Conservation (phyloP, 331 rosid genomes). For the Malus hybrid region DNA sequence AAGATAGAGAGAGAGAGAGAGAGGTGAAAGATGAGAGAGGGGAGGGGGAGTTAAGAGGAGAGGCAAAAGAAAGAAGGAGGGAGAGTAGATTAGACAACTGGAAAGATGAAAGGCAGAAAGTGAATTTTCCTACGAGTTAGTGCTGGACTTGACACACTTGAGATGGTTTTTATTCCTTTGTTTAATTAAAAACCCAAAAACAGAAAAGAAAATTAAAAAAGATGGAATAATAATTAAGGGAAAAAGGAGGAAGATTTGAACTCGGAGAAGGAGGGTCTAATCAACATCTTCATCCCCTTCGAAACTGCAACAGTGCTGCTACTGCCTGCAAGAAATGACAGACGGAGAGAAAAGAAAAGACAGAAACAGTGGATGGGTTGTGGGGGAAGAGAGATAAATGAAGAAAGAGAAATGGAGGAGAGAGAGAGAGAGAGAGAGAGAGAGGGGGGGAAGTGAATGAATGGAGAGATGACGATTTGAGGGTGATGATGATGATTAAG, state of each 20-base stretch:
- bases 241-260: neutral
- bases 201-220: neutral
- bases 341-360: neutral
- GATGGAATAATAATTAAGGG: neutral
- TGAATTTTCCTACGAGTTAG: slow-evolving; percentile 38
- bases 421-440: neutral
- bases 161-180: slow-evolving; percentile 25
- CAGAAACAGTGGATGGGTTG: slow-evolving; percentile 16
- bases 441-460: slow-evolving; percentile 3
- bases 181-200: neutral
- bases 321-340: slow-evolving; percentile 13
- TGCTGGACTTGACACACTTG: slow-evolving; percentile 15
- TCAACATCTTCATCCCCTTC: slow-evolving; percentile 6
- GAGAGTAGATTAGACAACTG: slow-evolving; percentile 29
- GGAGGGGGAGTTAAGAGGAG: neutral
- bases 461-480: slow-evolving; percentile 33
- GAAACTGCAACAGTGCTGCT: slow-evolving; percentile 17
- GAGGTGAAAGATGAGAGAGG: neutral
- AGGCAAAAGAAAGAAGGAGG: neutral
- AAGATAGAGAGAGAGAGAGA: neutral
- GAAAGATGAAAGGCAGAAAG: slow-evolving; percentile 32
- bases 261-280: slow-evolving; percentile 5
- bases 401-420: slow-evolving; percentile 3
- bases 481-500: slow-evolving; percentile 24
- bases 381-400: slow-evolving; percentile 27